Evolutionary conservation across 1,139 yeast species (phyloP).

Genomic region (Pichia sp.): DNA sequence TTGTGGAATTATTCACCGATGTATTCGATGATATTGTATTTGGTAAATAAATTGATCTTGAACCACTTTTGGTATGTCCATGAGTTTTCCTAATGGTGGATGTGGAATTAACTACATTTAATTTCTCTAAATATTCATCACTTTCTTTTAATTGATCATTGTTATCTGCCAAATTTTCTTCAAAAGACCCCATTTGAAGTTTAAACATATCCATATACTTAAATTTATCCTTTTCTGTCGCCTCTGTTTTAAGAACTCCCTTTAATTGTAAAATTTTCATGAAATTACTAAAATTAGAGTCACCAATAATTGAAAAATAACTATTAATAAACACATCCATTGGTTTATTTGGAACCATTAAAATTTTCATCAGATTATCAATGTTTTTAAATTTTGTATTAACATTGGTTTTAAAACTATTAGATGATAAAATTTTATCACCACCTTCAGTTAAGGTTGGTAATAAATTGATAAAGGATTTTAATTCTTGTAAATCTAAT

Average conservation of each 20-base stretch:
- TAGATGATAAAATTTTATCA: conserved; percentile 27
- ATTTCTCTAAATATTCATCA: conserved; percentile 23
- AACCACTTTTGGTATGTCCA: conserved; percentile 8
- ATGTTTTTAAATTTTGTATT: conserved; percentile 44
- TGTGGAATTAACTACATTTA: conserved; percentile 16
- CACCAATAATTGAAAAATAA: conserved; percentile 65
- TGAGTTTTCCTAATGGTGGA: conserved; percentile 4
- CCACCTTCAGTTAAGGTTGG: conserved; percentile 37
- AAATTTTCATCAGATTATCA: conserved; percentile 59
- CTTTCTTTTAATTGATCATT: conserved; percentile 23
- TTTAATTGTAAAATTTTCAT: conserved; percentile 58
- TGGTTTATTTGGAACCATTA: conserved; percentile 60
- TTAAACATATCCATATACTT: conserved; percentile 57
- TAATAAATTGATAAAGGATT: conserved; percentile 46
- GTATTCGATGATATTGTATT: conserved; percentile 4
- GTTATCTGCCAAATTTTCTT: conserved; percentile 22
- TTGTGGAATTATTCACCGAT: not conserved
- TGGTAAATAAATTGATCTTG: conserved; percentile 16
- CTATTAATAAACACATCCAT: conserved; percentile 58
- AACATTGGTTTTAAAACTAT: conserved; percentile 44
- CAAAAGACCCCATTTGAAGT: conserved; percentile 49
- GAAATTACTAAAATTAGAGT: conserved; percentile 56
- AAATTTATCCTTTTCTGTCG: conserved; percentile 33
- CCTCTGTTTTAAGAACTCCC: conserved; percentile 36
- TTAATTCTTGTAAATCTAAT: conserved; percentile 62